Conservation (phyloP, 306 rosid genomes). For the Sophora flavescens region DNA sequence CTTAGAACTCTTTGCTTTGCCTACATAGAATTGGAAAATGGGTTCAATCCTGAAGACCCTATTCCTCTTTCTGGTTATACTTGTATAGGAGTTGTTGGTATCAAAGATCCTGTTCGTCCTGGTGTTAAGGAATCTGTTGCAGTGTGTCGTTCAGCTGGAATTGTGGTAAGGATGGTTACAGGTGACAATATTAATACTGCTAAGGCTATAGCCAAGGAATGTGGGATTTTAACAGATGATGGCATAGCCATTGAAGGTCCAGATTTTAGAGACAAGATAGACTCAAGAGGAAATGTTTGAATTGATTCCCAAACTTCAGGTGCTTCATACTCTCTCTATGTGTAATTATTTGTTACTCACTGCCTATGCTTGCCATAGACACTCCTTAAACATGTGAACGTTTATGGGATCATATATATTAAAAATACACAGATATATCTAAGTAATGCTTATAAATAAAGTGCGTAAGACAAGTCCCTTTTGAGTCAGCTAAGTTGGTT, state of each 20-base stretch:
- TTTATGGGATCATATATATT: neutral
- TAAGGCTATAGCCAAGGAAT: conserved; percentile 96
- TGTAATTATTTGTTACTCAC: neutral
- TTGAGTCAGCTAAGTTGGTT: no score
- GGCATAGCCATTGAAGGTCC: conserved; percentile 98
- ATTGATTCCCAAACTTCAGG: conserved; percentile 93
- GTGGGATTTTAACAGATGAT: conserved; percentile 95
- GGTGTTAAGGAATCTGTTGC: conserved; percentile 96
- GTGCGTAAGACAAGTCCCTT: no score
- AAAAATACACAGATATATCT: neutral
- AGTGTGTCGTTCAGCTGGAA: conserved; percentile 87
- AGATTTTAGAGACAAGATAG: conserved; percentile 82
- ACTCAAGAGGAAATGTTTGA: conserved; percentile 75
- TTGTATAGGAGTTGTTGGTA: conserved; percentile 89
- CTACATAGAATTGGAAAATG: conserved; percentile 71
- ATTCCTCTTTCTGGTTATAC: conserved; percentile 90
- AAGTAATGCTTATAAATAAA: neutral
- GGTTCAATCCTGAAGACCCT: conserved; percentile 57
- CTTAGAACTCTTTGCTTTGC: conserved; percentile 95
- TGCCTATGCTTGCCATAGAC: neutral
- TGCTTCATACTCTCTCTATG: conserved; percentile 39
- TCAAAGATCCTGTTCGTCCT: conserved; percentile 98
- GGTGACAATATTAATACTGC: conserved; percentile 95
- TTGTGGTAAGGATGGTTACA: conserved; percentile 90
- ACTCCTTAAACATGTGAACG: neutral